phyloP scores from a whole-genome alignment of 106 monocot species.

The Platanthera zijinensis region DNA sequence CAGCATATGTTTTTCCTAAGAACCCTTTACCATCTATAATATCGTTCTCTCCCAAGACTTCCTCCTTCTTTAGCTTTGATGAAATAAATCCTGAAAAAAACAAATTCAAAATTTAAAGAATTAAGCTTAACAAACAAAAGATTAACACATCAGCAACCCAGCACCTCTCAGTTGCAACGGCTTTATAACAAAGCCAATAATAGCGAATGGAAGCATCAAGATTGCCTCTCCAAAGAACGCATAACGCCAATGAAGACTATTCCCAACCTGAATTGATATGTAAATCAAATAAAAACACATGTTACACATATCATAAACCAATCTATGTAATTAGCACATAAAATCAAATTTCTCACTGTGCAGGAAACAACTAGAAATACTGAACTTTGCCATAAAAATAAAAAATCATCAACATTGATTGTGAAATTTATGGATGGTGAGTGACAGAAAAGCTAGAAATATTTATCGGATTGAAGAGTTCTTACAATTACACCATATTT shows the following conservation, averaged over 20 bases:
- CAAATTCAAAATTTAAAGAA: background rate
- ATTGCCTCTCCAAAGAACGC: slow-evolving; percentile 89
- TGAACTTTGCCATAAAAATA: background rate
- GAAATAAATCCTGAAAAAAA: slow-evolving; percentile 50
- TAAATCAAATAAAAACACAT: background rate
- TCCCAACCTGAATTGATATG: slow-evolving; percentile 58
- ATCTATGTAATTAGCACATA: background rate
- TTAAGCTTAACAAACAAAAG: background rate
- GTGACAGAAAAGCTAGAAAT: background rate
- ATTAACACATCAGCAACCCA: background rate
- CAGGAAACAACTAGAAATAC: background rate
- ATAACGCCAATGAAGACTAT: slow-evolving; percentile 69
- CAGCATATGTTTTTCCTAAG: background rate
- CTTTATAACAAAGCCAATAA: slow-evolving; percentile 77
- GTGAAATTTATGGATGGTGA: background rate
- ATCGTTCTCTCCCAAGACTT: slow-evolving; percentile 20
- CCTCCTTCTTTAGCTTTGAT: slow-evolving; percentile 22
- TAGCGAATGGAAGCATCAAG: slow-evolving; percentile 97
- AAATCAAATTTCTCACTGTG: background rate
- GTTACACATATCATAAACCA: slow-evolving; percentile 3
- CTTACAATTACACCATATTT: background rate
- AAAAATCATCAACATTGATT: background rate
- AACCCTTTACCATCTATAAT: slow-evolving; percentile 14
- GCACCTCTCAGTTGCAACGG: slow-evolving; percentile 89
- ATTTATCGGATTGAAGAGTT: background rate